These are phyloP conservation scores for Hippophae tibetana DNA, from an alignment of 306 rosid genomes.

Conservation along the genomic window DNA sequence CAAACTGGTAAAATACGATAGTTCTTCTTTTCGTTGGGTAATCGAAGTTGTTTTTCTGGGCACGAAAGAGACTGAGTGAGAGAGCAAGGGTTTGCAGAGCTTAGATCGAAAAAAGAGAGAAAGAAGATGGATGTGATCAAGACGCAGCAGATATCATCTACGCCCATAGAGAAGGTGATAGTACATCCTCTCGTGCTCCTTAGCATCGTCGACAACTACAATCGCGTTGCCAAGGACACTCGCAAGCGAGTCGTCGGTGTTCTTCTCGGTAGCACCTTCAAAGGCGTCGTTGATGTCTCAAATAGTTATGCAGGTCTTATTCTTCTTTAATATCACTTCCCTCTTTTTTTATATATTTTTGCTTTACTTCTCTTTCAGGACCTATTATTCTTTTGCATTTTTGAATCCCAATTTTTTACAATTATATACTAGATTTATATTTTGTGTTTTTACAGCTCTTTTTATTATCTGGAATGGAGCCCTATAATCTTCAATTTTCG, in stretches of 20 bases:
- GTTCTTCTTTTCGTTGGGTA: too few species aligned
- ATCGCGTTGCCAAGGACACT: slow-evolving; percentile 78
- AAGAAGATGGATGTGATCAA: slow-evolving; percentile 69
- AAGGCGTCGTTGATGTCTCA: slow-evolving; percentile 79
- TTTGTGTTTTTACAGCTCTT: background rate
- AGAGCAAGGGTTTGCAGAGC: too few species aligned
- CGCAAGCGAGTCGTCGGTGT: slow-evolving; percentile 84
- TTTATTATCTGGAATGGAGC: background rate
- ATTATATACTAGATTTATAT: background rate
- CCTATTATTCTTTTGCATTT: background rate
- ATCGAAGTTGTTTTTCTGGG: too few species aligned
- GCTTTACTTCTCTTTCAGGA: background rate
- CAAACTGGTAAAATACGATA: too few species aligned
- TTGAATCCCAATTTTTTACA: background rate
- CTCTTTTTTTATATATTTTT: background rate
- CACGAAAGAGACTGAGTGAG: too few species aligned
- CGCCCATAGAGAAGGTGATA: slow-evolving; percentile 74
- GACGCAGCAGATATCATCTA: slow-evolving; percentile 64
- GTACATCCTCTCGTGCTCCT: slow-evolving; percentile 80
- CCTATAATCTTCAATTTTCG: too few species aligned
- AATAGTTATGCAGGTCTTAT: slow-evolving; percentile 76
- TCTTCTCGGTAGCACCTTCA: slow-evolving; percentile 64
- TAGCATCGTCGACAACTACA: slow-evolving; percentile 88
- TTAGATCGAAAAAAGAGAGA: too few species aligned
- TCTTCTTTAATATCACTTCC: background rate